These are phyloP conservation scores for Salix viminalis DNA, from an alignment of 345 rosid species.

Conservation along the genomic window DNA sequence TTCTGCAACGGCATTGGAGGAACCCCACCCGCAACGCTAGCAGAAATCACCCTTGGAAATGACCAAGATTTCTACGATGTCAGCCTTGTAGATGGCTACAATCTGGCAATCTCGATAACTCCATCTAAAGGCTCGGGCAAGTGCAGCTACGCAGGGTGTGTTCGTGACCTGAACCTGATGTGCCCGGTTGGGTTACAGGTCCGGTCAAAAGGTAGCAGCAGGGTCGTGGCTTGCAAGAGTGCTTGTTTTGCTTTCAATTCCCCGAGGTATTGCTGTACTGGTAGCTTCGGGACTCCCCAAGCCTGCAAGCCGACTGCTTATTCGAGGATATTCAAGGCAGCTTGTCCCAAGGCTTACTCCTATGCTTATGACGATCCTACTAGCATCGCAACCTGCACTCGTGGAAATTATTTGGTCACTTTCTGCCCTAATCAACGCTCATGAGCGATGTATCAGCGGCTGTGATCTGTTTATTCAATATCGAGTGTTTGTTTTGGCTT, in stretches of 20 bases:
- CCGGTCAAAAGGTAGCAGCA: constrained; percentile 44
- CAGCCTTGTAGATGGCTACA: constrained; percentile 94
- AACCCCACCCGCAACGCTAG: constrained; percentile 84
- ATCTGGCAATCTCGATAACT: constrained; percentile 70
- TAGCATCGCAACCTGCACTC: constrained; percentile 74
- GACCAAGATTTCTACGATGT: constrained; percentile 91
- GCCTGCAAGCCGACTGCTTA: constrained; percentile 90
- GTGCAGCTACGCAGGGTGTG: constrained; percentile 87
- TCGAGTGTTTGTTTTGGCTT: background rate
- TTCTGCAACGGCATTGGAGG: constrained; percentile 86
- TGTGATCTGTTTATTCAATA: background rate
- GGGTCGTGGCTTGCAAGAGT: constrained; percentile 85
- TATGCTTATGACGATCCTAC: constrained; percentile 95
- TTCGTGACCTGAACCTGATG: constrained; percentile 74
- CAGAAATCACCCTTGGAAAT: constrained; percentile 75
- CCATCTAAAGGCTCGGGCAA: constrained; percentile 72
- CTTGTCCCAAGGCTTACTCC: constrained; percentile 91
- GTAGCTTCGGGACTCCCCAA: constrained; percentile 62
- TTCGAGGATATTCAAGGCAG: constrained; percentile 80
- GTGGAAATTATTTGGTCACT: constrained; percentile 69
- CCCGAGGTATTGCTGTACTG: constrained; percentile 88
- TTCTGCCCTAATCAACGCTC: constrained; percentile 57
- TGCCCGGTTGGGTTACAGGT: constrained; percentile 86
- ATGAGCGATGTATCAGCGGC: background rate
- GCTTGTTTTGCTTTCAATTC: constrained; percentile 90